Base-by-base conservation (phyloP, 1,284 basidiomycete species). In the Coniferiporia sulphurascens region DNA sequence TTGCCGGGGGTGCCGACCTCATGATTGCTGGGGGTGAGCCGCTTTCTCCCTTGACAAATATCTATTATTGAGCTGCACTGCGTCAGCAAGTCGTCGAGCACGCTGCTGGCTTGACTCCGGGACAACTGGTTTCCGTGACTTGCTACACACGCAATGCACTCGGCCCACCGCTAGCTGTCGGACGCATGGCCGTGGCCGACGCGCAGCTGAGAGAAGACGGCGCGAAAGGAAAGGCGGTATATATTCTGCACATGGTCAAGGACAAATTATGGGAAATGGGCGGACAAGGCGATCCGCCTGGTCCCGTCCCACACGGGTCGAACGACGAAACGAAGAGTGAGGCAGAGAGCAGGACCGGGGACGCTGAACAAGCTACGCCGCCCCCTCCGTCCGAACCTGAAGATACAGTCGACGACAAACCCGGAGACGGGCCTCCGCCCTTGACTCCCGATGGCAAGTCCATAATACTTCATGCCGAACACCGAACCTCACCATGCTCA, bases 21-120 rank as follows among this genome's bases (percentile, higher is more conserved):
- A 90, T 91, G 87, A 84, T 89, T 41, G 87, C 88, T 3, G 89
- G 89, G 72, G 86, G 89, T 85, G 68, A 69, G 81, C 74, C 55
- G 50, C 6, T 52, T 17, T 49, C 1, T 52, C 54, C 13, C 57
- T 12, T 59, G 55, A 41, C 12, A 38, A 49, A 53, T 50, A 55
- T 53, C 27, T 32, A 34, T 19, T 58, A 49, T 19, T 56, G 48
- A 38, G 49, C 48, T 62, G 59, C 55, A 52, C 35, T 48, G 61
- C 38, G 60, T 62, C 68, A 78, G 71, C 66, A 69, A 89, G 87
- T 88, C 63, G 74, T 86, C 53, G 48, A 60, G n/a, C 45, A 54
- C 38, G 35, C 15, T 41, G 36, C 45, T 21, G 41, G 34, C n/a
- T 38, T 52, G n/a, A 7, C 17, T 15, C 27, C 44, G 9, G 51